Evolutionary conservation across 2,329 filamentous ascomycete genomes (phyloP), one percentile per base, ranked within the genome.

Genomic region (Mycocentrospora acerina): DNA sequence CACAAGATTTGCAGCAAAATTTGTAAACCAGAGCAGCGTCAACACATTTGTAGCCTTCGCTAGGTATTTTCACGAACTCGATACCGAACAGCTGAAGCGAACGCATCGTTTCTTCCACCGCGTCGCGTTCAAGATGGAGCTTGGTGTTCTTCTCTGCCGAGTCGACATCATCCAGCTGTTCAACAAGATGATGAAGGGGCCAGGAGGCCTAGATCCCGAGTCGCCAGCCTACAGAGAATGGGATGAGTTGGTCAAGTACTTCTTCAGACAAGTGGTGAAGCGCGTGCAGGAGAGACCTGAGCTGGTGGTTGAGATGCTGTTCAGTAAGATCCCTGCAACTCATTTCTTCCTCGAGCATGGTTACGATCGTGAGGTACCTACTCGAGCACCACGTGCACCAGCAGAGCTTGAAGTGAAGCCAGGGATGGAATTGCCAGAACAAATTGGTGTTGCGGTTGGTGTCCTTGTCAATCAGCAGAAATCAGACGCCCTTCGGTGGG

Each of bases 81-180:
- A 82, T 35, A 75, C 82, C 2, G 76, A 82, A 25, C 93, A 98
- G 62, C 73, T 97, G 25, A 97, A 97, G 71, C 83, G 93, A 5
- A 85, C 85, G 10, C 93, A 97, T 69, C 85, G 93, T 6, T 98
- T 91, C 66, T 90, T 98, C 59, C 94, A 97, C 60, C 85, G 91
- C 0, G 77, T 95, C 9, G 90, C 90, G 0, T 97, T 97, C 74
- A 98, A 97, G 70, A 87, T 95, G 66, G 88, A 96, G 31, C 83
- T 93, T 72, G 84, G 83, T 40, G 84, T 96, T 15, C 80, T 96
- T 71, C 76, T 98, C 1, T 97, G 90, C 68, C 82, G 91, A 8
- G 80, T 95, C 4, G 93, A 97, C 62, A 95, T 96, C 24, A 81
- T 98, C 31, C 82, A 87, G 29, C 76, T 97, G 1, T 83, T 98